Conservation (phyloP, 164 flowering plant species). For the Berberis vulgaris region DNA sequence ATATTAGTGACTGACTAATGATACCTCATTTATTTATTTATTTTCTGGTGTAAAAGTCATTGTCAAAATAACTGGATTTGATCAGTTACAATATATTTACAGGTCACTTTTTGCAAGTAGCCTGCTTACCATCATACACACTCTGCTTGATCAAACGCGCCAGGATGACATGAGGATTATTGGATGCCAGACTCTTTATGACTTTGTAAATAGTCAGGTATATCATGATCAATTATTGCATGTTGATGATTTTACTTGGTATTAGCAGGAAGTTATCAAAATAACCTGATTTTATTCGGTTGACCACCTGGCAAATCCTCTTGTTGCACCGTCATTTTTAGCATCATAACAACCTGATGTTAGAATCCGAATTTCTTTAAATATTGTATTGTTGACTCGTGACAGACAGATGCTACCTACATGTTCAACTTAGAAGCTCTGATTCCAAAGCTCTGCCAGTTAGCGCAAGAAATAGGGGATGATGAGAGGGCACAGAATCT, state of each 20-base stretch:
- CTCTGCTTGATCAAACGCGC: constrained; percentile 70
- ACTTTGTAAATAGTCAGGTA: constrained; percentile 86
- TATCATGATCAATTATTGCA: neutral
- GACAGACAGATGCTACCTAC: constrained; percentile 76
- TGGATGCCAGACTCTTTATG: constrained; percentile 80
- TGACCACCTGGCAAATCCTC: neutral
- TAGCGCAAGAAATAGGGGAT: constrained; percentile 76
- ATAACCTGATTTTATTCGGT: neutral
- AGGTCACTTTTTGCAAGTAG: constrained; percentile 95
- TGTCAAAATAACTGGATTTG: neutral
- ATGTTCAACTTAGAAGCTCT: constrained; percentile 83
- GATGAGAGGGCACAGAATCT: constrained; percentile 45
- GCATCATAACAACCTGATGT: neutral
- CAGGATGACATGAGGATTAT: constrained; percentile 67
- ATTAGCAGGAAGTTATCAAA: neutral
- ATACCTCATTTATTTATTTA: too few relatives aligned
- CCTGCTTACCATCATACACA: constrained; percentile 57
- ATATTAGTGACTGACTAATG: too few relatives aligned
- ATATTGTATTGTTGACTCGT: constrained; percentile 11
- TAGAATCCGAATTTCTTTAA: constrained; percentile 5
- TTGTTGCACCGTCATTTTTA: neutral
- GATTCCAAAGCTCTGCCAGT: constrained; percentile 78
- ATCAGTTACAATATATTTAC: constrained; percentile 9
- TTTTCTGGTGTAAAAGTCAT: neutral
- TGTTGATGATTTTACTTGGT: neutral